Evolutionary conservation across 768 basidiomycete genomes (phyloP), one percentile per base, ranked within the genome.

Genomic region (Psilocybe azurescens): DNA sequence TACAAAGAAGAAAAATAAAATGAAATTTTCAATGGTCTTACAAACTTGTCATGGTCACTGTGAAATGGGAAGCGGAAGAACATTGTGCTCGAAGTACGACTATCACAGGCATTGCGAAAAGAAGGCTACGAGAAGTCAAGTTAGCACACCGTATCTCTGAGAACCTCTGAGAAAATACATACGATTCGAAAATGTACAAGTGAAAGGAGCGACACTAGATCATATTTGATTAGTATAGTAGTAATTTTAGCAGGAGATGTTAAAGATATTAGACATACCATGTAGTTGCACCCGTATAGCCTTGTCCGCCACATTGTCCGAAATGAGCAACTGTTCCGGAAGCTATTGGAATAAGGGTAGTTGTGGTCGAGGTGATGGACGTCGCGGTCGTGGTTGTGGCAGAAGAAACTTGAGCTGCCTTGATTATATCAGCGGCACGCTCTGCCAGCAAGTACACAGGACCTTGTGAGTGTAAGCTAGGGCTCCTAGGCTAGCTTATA

Each of bases 381-480:
- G n/a, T 14, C 14, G 8, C 5, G 11, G 41, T 44, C 8, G 41
- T 44, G 3, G 14, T 14, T 44, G 41, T 14, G 41, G 1, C 14
- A 5, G 41, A 10, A 30, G 51, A 30, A 3, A 5, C 13, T 32
- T 28, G 51, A 29, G 29, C 29, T 32, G 61, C 57, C 46, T 61
- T 68, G 52, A 68, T 68, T 3, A 68, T 51, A 54, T 68, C 65
- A 6, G 67, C 62, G 3, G 62, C 67, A 14, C 67, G 53, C 46
- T 68, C 67, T 13, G 65, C 64, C 8, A 68, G 30, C 9, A 63
- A 48, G 49, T 68, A 68, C 4, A 70, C 69, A 3, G 75, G 62
- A 8, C 66, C 74, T 61, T 77, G 75, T 2, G 76, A 68, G 54
- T 76, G 74, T 32, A 58, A 73, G 51, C 62, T 67, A 1, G 72